phyloP scores from a whole-genome alignment of 768 basidiomycete species.

The Fomitopsis pulvina region DNA sequence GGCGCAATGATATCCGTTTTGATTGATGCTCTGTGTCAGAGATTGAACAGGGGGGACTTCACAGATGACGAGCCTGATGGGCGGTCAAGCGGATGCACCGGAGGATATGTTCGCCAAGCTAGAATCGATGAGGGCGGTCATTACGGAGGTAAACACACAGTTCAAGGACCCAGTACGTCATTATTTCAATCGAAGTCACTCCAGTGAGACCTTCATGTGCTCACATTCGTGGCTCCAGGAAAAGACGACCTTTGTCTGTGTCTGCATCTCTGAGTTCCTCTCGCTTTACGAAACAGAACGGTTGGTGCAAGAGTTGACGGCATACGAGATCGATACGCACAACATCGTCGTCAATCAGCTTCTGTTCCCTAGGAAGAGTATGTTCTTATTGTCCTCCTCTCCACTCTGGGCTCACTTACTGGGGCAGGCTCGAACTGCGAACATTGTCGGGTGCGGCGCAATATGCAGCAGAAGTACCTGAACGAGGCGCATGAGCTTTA shows the following conservation, averaged over 20 bases:
- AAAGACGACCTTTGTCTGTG: constrained; percentile 98
- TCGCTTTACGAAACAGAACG: constrained; percentile 98
- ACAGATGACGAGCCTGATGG: constrained; percentile 96
- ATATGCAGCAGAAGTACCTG: constrained; percentile 99
- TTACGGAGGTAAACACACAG: constrained; percentile 97
- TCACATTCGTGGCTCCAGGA: constrained; percentile 46
- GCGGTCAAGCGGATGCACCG: constrained; percentile 81
- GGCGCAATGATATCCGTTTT: constrained; percentile 26
- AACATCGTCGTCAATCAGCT: constrained; percentile 99
- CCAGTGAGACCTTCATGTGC: too few relatives aligned
- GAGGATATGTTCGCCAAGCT: constrained; percentile 99
- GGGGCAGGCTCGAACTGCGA: constrained; percentile 82
- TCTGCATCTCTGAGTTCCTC: constrained; percentile 97
- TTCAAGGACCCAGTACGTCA: constrained; percentile 92
- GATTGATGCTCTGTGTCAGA: constrained; percentile 94
- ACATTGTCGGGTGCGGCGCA: constrained; percentile 89
- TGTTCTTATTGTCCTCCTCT: constrained; percentile 21
- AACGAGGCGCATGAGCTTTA: constrained; percentile 95
- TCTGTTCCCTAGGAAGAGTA: constrained; percentile 86
- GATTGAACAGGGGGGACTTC: constrained; percentile 65
- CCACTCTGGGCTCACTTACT: not conserved
- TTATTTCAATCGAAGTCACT: not conserved
- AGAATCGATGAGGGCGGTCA: constrained; percentile 93
- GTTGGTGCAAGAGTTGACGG: constrained; percentile 91
- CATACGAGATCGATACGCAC: constrained; percentile 95